Conservation (phyloP, 148 eudicot species). For the Cornus suecica region DNA sequence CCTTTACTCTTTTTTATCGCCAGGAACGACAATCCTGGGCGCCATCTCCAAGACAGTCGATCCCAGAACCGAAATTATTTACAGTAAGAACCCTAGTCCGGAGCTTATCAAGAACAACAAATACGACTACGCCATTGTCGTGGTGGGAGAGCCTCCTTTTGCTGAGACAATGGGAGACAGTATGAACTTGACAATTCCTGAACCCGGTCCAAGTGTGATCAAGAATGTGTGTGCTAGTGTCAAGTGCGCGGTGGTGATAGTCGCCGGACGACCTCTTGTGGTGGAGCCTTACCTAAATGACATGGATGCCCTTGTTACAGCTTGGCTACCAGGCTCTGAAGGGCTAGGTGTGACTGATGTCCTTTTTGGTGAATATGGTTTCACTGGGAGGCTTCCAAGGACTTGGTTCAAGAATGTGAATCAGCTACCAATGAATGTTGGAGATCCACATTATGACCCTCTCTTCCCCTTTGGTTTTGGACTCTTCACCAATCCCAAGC, state of each 20-base stretch:
- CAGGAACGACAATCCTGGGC: constrained; percentile 7
- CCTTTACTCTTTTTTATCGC: background rate
- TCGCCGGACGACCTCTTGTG: constrained; percentile 34
- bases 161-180: constrained; percentile 8
- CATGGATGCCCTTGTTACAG: constrained; percentile 32
- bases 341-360: constrained; percentile 31
- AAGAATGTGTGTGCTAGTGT: constrained; percentile 8
- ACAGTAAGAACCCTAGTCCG: background rate
- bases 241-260: constrained; percentile 30
- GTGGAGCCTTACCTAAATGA: constrained; percentile 24
- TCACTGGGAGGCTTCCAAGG: constrained; percentile 25
- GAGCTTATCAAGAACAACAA: constrained; percentile 1
- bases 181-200: constrained; percentile 8
- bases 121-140: constrained; percentile 10
- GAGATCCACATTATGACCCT: constrained; percentile 27
- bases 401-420: constrained; percentile 30
- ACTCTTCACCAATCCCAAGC: constrained; percentile 7
- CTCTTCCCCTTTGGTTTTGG: constrained; percentile 32
- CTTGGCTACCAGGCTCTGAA: constrained; percentile 37
- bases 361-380: constrained; percentile 5
- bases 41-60: background rate
- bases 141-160: constrained; percentile 2
- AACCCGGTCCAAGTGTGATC: constrained; percentile 2
- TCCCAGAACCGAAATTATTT: constrained; percentile 1
- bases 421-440: constrained; percentile 37